Evolutionary conservation across 2,329 filamentous ascomycete species (phyloP), one percentile per base, ranked within the genome.

Genomic region (Fusarium sp.): DNA sequence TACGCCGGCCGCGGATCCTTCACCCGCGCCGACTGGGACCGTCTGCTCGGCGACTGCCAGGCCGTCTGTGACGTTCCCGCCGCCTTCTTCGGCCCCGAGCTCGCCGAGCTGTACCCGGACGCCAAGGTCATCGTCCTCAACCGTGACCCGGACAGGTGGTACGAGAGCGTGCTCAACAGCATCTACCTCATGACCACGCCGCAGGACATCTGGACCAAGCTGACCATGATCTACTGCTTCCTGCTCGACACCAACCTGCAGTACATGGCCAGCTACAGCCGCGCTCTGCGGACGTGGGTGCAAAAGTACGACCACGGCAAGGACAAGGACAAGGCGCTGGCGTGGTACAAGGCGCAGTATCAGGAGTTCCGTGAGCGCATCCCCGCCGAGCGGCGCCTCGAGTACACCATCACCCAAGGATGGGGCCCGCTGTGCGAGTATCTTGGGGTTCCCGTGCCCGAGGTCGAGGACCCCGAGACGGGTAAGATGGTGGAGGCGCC

Each of bases 21-120:
- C 49, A 71, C 67, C n/a, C 75, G 73, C 39, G 65, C 71, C 15
- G 78, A 81, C 59, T 83, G 80, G 74, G 81, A 83, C 69, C 72
- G 73, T 53, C 70, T 83, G 7, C 76, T 83, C 43, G 78, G 77
- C 41, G 68, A 76, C 24, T 79, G 74, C 64, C 79, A 85, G n/a
- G 81, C 80, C 22, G 85, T 82, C 8, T 80, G 81, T 53, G 84
- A 84, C 42, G 72, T 86, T 13, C 86, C 88, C 2, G 76, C 86
- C 1, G 78, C 84, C 34, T 88, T 87, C 67, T 76, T 79, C 65
- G 74, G 73, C 44, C 54, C 70, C 48, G 76, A 79, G 46, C 69
- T 79, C 10, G 75, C 77, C 28, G 70, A 68, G 28, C 38, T 63
- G 8, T 74, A 74, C 44, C 69, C 69, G 6, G 75, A 77, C 11